Evolutionary conservation across 148 eudicot species (phyloP).

Genomic region (Cornus suecica): DNA sequence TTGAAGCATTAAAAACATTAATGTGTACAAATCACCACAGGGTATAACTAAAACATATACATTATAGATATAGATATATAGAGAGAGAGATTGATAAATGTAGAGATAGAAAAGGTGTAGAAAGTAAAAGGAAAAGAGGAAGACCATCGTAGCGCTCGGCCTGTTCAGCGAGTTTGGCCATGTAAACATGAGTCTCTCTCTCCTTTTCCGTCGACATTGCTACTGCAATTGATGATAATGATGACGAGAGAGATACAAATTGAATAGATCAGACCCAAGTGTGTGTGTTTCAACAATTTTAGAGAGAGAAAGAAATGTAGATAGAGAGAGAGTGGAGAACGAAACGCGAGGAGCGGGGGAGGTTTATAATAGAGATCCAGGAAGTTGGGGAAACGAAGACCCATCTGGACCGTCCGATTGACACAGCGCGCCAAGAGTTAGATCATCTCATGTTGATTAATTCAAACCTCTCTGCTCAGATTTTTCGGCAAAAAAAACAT

Average conservation of each 20-base stretch:
- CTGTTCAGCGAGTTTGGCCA: constrained; percentile 82
- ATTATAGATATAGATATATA: neutral
- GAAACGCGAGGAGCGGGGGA: constrained; percentile 8
- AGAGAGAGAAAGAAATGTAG: neutral
- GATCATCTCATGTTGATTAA: too few species aligned
- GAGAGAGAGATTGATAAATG: too few species aligned
- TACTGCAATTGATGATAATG: too few species aligned
- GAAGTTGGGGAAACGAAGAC: constrained; percentile 22
- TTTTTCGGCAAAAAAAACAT: too few species aligned
- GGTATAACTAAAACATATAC: neutral
- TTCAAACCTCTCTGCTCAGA: too few species aligned
- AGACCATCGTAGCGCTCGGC: constrained; percentile 85
- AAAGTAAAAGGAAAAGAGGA: neutral
- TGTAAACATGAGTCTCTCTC: constrained; percentile 65
- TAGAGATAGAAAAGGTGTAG: too few species aligned
- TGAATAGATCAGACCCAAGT: too few species aligned
- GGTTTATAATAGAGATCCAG: constrained; percentile 19
- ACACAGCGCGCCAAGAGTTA: too few species aligned
- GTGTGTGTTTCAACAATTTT: too few species aligned
- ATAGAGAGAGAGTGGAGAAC: neutral
- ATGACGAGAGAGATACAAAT: constrained; percentile 7
- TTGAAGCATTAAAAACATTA: neutral
- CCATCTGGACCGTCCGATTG: constrained; percentile 32
- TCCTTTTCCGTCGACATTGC: constrained; percentile 67
- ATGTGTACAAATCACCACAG: neutral